Evolutionary conservation across 2,329 filamentous ascomycete species (phyloP).

Genomic region (Aureobasidium sp.): DNA sequence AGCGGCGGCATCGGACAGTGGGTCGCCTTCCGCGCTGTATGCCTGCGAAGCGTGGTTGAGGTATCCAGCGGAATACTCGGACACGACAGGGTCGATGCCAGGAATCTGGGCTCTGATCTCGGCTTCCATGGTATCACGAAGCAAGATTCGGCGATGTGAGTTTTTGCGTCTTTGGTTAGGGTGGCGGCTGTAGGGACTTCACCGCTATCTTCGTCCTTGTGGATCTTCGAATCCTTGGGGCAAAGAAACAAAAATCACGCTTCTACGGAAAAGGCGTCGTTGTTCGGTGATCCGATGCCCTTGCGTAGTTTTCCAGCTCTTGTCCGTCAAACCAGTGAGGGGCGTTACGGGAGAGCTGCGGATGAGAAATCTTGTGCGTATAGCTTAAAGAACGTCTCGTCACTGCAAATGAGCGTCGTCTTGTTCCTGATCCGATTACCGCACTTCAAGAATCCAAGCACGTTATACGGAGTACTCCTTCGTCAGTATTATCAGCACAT

Average conservation of each 20-base stretch:
- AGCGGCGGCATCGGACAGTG: constrained; percentile 74
- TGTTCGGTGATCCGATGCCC: background rate
- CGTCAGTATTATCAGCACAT: background rate
- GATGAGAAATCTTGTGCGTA: constrained; percentile 2
- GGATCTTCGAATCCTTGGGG: constrained; percentile 1
- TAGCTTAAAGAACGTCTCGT: background rate
- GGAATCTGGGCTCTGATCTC: constrained; percentile 32
- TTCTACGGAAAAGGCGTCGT: background rate
- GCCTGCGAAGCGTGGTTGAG: constrained; percentile 85
- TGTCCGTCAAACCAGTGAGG: constrained; percentile 3
- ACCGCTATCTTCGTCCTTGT: constrained; percentile 9
- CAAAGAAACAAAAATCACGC: constrained; percentile 6
- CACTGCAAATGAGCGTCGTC: background rate
- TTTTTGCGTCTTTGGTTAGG: constrained; percentile 9
- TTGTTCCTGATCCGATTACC: background rate
- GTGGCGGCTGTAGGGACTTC: constrained; percentile 11
- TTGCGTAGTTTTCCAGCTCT: constrained; percentile 11
- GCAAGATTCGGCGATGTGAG: background rate
- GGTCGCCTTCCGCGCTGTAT: constrained; percentile 70
- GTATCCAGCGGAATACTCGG: constrained; percentile 62
- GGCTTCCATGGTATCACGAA: constrained; percentile 27
- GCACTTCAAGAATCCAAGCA: background rate
- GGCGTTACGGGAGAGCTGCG: constrained; percentile 5
- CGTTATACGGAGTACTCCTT: background rate
- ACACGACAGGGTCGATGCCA: constrained; percentile 32